Conservation (phyloP, 2,329 filamentous ascomycete genomes). For the Zymoseptoria crescenta region DNA sequence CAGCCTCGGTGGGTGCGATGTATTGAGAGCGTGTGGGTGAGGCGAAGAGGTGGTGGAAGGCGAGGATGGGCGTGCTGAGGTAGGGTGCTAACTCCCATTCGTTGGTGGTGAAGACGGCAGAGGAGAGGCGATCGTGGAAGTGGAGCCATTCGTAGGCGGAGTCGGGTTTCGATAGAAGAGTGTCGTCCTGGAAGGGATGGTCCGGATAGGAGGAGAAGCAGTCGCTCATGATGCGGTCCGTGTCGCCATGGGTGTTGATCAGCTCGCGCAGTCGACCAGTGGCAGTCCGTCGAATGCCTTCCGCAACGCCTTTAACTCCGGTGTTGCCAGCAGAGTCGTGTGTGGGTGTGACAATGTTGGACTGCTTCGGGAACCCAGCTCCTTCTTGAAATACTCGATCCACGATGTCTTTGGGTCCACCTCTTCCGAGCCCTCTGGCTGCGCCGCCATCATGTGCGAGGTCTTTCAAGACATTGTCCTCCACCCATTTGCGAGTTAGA, state of each 20-base stretch:
- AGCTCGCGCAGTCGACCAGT: constrained; percentile 67
- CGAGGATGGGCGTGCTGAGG: constrained; percentile 75
- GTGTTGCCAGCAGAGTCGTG: constrained; percentile 13
- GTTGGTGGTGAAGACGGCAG: constrained; percentile 70
- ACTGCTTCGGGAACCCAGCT: constrained; percentile 60
- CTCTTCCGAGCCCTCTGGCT: constrained; percentile 62
- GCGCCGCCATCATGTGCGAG: constrained; percentile 64
- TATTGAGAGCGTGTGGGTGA: constrained; percentile 50
- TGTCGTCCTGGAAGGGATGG: constrained; percentile 88
- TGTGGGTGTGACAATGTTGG: constrained; percentile 16
- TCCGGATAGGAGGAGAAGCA: constrained; percentile 80
- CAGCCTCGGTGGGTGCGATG: constrained; percentile 35
- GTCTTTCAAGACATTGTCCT: constrained; percentile 61
- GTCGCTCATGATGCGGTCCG: constrained; percentile 70
- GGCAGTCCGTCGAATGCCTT: constrained; percentile 62
- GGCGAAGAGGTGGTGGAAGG: constrained; percentile 86
- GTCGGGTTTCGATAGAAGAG: constrained; percentile 78
- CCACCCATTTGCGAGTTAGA: constrained; percentile 69
- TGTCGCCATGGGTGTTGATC: constrained; percentile 70
- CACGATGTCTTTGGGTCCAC: constrained; percentile 66
- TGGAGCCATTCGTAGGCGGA: constrained; percentile 88
- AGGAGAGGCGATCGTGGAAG: constrained; percentile 80
- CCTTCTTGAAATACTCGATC: constrained; percentile 71
- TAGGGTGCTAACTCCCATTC: constrained; percentile 91
- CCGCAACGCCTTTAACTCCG: constrained; percentile 55